These are phyloP conservation scores for Lagenaria siceraria DNA, from an alignment of 306 rosid genomes.

Conservation along the genomic window DNA sequence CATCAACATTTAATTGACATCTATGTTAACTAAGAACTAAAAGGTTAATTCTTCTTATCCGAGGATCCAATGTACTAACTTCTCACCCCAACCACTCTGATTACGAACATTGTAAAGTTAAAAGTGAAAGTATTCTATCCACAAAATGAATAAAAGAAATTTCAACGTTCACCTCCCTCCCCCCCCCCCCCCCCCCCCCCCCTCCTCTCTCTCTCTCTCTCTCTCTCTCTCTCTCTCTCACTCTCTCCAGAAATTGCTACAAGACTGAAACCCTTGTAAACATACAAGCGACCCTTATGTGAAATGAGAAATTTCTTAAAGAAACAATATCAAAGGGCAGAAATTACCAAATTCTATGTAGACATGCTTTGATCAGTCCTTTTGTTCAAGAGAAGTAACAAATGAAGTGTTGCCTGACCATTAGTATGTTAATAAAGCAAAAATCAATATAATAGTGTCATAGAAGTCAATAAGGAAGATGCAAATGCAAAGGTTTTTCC, in stretches of 20 bases:
- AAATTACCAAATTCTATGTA: not conserved
- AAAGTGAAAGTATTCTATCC: not conserved
- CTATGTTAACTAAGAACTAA: not conserved
- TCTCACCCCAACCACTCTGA: not conserved
- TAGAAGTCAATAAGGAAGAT: not conserved
- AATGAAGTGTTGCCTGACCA: not conserved
- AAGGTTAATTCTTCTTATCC: not conserved
- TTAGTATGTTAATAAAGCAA: not conserved
- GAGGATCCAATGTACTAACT: not conserved
- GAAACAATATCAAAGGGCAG: not conserved
- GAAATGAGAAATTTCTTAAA: not conserved
- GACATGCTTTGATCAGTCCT: not conserved
- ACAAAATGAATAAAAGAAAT: not conserved
- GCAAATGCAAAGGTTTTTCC: not conserved
- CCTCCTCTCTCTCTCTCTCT: too few relatives aligned
- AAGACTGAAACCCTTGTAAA: not conserved
- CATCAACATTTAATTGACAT: too few relatives aligned
- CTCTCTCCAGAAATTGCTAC: not conserved
- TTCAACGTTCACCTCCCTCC: not conserved
- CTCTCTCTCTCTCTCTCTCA: too few relatives aligned
- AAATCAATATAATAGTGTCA: not conserved
- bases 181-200: too few relatives aligned
- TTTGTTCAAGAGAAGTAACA: not conserved
- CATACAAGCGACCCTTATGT: not conserved
- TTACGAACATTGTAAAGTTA: not conserved